Conservation (phyloP, 768 basidiomycete species). For the Dioszegia crocea region DNA sequence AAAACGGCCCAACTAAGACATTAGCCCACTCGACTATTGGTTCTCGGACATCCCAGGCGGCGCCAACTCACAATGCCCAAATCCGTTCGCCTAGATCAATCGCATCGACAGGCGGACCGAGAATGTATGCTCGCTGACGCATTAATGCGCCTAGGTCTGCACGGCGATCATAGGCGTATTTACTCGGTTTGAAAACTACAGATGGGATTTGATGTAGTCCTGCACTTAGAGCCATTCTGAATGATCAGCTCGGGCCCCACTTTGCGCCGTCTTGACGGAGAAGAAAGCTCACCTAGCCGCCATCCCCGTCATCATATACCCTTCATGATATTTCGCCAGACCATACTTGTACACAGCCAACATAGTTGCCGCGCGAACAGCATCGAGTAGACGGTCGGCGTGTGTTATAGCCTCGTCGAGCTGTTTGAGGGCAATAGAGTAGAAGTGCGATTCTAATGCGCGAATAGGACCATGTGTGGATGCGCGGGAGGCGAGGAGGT, state of each 20-base stretch:
- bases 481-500: slow-evolving; percentile 30
- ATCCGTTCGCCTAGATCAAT: slow-evolving; percentile 41
- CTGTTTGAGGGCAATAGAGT: slow-evolving; percentile 26
- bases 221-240: slow-evolving; percentile 33
- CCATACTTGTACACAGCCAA: slow-evolving; percentile 39
- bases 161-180: slow-evolving; percentile 11
- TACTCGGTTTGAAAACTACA: slow-evolving; percentile 22
- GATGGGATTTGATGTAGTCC: slow-evolving; percentile 37
- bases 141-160: slow-evolving; percentile 32
- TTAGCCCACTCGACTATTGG: slow-evolving; percentile 7
- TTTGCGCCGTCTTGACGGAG: neutral
- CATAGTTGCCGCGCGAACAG: slow-evolving; percentile 30
- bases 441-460: slow-evolving; percentile 36
- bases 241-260: slow-evolving; percentile 9
- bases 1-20: slow-evolving; percentile 34
- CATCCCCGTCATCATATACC: slow-evolving; percentile 38
- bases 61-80: slow-evolving; percentile 35
- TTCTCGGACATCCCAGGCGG: neutral
- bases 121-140: slow-evolving; percentile 28
- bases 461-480: slow-evolving; percentile 31
- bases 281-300: slow-evolving; percentile 28
- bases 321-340: slow-evolving; percentile 39
- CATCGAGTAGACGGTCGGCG: slow-evolving; percentile 35
- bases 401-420: slow-evolving; percentile 30
- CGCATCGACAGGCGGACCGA: slow-evolving; percentile 33